Evolutionary conservation across 495 filamentous ascomycete genomes (phyloP).

Genomic region (Talaromyces trachyspermus): DNA sequence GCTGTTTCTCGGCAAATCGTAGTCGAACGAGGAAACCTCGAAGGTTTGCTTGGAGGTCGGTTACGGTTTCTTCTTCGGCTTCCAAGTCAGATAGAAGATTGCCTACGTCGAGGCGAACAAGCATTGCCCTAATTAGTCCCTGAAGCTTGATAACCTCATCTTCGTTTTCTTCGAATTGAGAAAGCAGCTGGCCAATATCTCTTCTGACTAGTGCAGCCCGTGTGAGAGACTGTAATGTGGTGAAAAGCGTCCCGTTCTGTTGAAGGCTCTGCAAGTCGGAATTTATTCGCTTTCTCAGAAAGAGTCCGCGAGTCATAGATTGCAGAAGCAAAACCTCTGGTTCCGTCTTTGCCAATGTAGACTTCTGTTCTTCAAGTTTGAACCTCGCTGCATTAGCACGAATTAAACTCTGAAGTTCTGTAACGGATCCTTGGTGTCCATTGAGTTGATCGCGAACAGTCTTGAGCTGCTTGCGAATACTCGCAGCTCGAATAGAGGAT

Average conservation of each 20-base stretch:
- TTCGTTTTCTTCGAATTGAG: slow-evolving; percentile 72
- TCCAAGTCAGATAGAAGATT: slow-evolving; percentile 67
- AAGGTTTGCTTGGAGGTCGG: slow-evolving; percentile 66
- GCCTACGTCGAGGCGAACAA: slow-evolving; percentile 64
- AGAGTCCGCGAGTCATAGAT: slow-evolving; percentile 34
- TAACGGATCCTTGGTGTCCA: slow-evolving; percentile 21
- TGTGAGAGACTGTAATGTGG: slow-evolving; percentile 59
- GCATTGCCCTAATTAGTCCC: slow-evolving; percentile 66
- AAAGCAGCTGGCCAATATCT: slow-evolving; percentile 62
- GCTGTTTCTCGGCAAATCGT: slow-evolving; percentile 74
- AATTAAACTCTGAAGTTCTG: slow-evolving; percentile 27
- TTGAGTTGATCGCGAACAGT: slow-evolving; percentile 21
- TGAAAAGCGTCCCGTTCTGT: slow-evolving; percentile 49
- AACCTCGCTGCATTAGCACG: slow-evolving; percentile 28
- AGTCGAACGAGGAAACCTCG: slow-evolving; percentile 67
- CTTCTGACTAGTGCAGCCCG: slow-evolving; percentile 71
- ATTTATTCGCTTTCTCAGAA: slow-evolving; percentile 34
- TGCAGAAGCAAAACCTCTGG: slow-evolving; percentile 37
- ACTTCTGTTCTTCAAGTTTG: slow-evolving; percentile 25
- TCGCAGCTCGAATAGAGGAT: slow-evolving; percentile 33
- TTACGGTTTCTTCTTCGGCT: slow-evolving; percentile 65
- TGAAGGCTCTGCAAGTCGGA: slow-evolving; percentile 51
- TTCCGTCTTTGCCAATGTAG: slow-evolving; percentile 27
- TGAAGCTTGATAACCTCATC: slow-evolving; percentile 65
- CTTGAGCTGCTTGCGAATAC: slow-evolving; percentile 18